Evolutionary conservation across 2,329 filamentous ascomycete genomes (phyloP).

Genomic region (Drechslerella coelobrocha): DNA sequence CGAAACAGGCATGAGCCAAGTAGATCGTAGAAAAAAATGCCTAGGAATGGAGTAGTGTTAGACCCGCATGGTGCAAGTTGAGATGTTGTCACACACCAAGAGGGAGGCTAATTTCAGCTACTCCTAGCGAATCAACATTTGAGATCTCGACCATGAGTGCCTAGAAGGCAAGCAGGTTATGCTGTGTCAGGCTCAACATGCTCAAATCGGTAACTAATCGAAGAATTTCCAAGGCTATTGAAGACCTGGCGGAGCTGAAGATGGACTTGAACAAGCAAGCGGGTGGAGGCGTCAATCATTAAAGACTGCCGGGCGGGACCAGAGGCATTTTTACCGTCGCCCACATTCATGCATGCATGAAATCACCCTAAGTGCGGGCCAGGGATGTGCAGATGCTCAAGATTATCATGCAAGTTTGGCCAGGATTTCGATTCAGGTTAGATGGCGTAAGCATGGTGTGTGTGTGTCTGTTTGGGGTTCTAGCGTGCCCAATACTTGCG

Average conservation of each 20-base stretch:
- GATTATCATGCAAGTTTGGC: conserved; percentile 18
- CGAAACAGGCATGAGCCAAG: conserved; percentile 32
- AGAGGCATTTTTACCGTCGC: conserved; percentile 37
- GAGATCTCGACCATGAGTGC: neutral
- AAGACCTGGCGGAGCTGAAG: no score
- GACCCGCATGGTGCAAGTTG: conserved; percentile 23
- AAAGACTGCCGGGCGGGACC: conserved; percentile 13
- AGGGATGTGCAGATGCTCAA: conserved; percentile 20
- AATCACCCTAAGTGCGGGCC: conserved; percentile 21
- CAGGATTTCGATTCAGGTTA: conserved; percentile 22
- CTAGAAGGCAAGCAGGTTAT: neutral
- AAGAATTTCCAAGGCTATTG: neutral
- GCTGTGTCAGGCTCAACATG: neutral
- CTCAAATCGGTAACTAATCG: neutral
- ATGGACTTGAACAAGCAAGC: neutral
- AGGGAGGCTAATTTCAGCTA: neutral
- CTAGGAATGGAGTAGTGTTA: conserved; percentile 17
- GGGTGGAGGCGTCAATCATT: neutral
- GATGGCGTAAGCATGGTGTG: conserved; percentile 10
- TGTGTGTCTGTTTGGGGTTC: neutral
- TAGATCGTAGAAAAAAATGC: conserved; percentile 13
- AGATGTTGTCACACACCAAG: neutral
- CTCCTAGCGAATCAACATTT: neutral
- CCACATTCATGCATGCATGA: conserved; percentile 23
- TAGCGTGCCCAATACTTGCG: neutral